Evolutionary conservation across 805 yeast genomes (phyloP).

Genomic region (Lipomyces yamadae): DNA sequence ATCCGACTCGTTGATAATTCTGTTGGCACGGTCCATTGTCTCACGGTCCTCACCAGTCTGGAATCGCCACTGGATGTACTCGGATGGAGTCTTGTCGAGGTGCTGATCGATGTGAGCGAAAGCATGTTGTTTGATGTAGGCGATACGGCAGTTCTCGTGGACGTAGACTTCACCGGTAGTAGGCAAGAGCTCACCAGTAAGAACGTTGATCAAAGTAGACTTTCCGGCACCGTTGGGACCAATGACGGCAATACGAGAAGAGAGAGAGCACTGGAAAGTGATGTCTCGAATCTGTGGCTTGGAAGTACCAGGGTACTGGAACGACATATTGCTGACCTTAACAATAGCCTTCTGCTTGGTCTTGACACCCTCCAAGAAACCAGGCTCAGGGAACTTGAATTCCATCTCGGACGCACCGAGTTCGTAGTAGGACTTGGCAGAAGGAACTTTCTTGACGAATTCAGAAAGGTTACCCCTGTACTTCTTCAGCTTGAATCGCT

Average conservation of each 20-base stretch:
- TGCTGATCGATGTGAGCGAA: conserved; percentile 99
- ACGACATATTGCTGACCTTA: conserved; percentile 94
- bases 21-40: conserved; percentile 99
- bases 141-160: conserved; percentile 99
- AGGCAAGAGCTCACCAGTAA: conserved; percentile 99
- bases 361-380: conserved; percentile 99
- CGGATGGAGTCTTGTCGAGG: conserved; percentile 99
- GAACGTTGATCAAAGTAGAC: conserved; percentile 96
- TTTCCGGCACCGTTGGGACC: conserved; percentile 99
- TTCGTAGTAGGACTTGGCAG: conserved; percentile 98
- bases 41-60: conserved; percentile 99
- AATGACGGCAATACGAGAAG: conserved; percentile 99
- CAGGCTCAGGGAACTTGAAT: conserved; percentile 99
- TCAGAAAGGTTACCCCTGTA: conserved; percentile 99
- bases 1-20: conserved; percentile 96
- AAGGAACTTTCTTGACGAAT: conserved; percentile 97
- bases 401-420: conserved; percentile 97
- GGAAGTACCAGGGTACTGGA: conserved; percentile 99
- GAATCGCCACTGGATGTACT: conserved; percentile 99
- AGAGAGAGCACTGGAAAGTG: conserved; percentile 98
- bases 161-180: conserved; percentile 98
- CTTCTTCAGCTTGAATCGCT: conserved; percentile 99
- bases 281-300: conserved; percentile 93
- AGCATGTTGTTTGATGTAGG: conserved; percentile 99
- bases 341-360: conserved; percentile 99